Evolutionary conservation across 306 rosid species (phyloP).

Genomic region (Trifolium dubium): DNA sequence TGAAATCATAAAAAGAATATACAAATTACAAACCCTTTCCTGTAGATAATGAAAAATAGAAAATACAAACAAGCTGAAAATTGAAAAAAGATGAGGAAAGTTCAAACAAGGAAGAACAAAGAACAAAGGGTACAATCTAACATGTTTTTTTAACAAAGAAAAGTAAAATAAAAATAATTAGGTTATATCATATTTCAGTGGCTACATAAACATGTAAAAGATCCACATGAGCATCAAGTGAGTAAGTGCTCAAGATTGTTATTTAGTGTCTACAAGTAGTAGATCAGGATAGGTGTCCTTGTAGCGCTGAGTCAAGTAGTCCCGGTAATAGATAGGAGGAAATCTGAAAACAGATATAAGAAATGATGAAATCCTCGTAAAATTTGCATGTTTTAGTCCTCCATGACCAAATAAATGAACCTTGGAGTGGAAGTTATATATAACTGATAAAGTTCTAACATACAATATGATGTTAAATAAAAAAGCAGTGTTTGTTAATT

Average conservation of each 20-base stretch:
- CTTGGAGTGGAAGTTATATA: neutral
- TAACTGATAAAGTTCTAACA: neutral
- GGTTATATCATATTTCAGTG: no score
- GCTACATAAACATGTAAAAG: no score
- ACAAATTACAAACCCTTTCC: no score
- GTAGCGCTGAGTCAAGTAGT: slow-evolving; percentile 70
- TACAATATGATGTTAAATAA: slow-evolving; percentile 19
- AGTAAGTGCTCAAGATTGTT: slow-evolving; percentile 24
- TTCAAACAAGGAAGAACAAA: no score
- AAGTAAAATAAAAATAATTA: no score
- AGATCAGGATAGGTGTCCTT: slow-evolving; percentile 67
- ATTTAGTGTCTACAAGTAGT: slow-evolving; percentile 47
- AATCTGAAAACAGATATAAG: slow-evolving; percentile 53
- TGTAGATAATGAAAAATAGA: no score
- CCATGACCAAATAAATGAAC: neutral
- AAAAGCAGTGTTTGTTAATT: slow-evolving; percentile 37
- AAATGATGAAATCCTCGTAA: neutral
- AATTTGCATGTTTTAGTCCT: neutral
- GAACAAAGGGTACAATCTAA: no score
- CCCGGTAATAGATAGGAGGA: slow-evolving; percentile 66
- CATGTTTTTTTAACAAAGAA: no score
- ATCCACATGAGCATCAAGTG: no score
- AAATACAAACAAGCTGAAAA: no score
- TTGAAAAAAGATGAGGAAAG: no score
- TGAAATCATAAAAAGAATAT: no score